Evolutionary conservation across 2,329 filamentous ascomycete genomes (phyloP), one percentile per base, ranked within the genome.

Genomic region (Hypocrella siamensis): DNA sequence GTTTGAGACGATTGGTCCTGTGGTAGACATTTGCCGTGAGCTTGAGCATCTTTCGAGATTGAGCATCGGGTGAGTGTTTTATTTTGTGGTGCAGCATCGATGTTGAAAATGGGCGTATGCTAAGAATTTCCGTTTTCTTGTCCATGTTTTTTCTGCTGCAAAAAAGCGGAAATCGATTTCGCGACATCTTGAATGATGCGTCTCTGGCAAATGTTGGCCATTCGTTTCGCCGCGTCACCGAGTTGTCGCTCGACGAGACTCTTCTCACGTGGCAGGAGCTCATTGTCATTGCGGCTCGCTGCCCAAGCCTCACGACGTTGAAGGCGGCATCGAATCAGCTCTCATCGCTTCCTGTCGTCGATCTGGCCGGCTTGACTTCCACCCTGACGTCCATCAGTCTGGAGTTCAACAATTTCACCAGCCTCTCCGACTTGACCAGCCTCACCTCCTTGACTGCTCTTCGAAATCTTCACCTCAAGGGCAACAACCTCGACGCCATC

Each of bases 91-190:
- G 5, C 5, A 17, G 17, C 15, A 14, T 4, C 7, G 11, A 15
- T 15, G 15, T 15, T 28, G 27, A 17, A n/a, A n/a, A 22, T 22
- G 27, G 16, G 3, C 14, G 7, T 30, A 11, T 4, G 17, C 17
- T 6, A 15, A 24, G 8, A 12, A 8, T 12, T 14, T 26, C n/a
- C 25, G n/a, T n/a, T n/a, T n/a, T n/a, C n/a, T n/a, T n/a, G n/a
- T n/a, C n/a, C n/a, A n/a, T n/a, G n/a, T n/a, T n/a, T 26, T 26
- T 14, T 7, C 25, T 22, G 8, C 8, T 12, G 21, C 8, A 12
- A 12, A 22, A 25, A 37, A 88, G 81, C 54, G 80, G 81, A 12
- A 92, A 90, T 46, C 77, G 83, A 2, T 73, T 84, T 37, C 54
- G 58, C 15, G 42, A 56, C 5, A 42, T 67, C 5, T 36, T 75